A percentile compares a stretch with the other conserved stretches of the same genome.
These are phyloP conservation scores for Boletus sp. DNA, from an alignment of 768 basidiomycete genomes.

Conservation along the genomic window DNA sequence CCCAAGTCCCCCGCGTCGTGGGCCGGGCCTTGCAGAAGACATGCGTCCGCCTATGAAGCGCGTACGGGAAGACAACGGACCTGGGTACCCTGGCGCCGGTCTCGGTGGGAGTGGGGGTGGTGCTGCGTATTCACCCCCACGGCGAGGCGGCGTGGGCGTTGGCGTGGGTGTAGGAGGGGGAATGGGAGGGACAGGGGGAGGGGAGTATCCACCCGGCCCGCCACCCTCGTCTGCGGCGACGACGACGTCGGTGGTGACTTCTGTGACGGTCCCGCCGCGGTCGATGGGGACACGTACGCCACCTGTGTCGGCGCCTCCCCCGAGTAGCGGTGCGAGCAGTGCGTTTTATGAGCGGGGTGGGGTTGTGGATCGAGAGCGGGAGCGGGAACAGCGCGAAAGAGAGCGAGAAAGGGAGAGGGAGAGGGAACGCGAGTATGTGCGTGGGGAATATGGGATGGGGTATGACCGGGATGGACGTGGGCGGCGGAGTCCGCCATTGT, in stretches of 20 bases:
- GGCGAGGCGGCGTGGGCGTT: slow-evolving; percentile 10
- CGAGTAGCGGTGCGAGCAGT: slow-evolving; percentile 17
- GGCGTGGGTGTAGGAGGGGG: not conserved
- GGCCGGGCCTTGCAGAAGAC: slow-evolving; percentile 33
- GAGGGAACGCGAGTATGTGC: slow-evolving; percentile 36
- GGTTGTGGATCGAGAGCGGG: slow-evolving; percentile 3
- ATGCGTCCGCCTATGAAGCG: slow-evolving; percentile 45
- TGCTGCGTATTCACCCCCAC: slow-evolving; percentile 30
- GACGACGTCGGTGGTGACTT: not conserved
- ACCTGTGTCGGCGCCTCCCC: slow-evolving; percentile 24
- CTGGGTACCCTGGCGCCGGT: slow-evolving; percentile 7
- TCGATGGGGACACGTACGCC: slow-evolving; percentile 21
- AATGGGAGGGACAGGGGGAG: not conserved
- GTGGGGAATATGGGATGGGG: slow-evolving; percentile 29
- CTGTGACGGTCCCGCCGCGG: not conserved
- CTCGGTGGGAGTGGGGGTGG: slow-evolving; percentile 1
- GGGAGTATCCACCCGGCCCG: slow-evolving; percentile 24
- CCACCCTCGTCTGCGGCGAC: slow-evolving; percentile 20
- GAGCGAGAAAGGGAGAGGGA: slow-evolving; percentile 14
- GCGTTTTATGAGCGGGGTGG: slow-evolving; percentile 32
- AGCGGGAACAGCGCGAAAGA: slow-evolving; percentile 10
- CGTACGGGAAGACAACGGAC: slow-evolving; percentile 40
- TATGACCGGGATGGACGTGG: slow-evolving; percentile 35
- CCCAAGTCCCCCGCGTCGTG: slow-evolving; percentile 38
- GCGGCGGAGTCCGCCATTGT: slow-evolving; percentile 28